phyloP scores from a whole-genome alignment of 805 yeast species.

The Candida endomychidarum region DNA sequence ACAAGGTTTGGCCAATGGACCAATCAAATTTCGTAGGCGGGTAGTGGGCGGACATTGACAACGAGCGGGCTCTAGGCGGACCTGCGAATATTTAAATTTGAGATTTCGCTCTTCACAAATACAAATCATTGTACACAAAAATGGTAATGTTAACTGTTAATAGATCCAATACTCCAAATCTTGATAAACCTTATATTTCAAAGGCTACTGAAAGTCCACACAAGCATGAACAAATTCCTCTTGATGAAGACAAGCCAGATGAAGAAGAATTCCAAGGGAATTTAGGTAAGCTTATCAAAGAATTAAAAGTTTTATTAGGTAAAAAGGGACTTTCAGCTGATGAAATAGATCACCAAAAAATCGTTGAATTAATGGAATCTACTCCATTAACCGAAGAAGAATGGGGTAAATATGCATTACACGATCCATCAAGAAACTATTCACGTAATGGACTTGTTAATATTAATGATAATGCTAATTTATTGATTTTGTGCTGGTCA shows the following conservation, averaged over 20 bases:
- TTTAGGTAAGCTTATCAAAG: conserved; percentile 26
- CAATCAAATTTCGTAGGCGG: conserved; percentile 3
- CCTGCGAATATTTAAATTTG: background rate
- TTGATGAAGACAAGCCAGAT: background rate
- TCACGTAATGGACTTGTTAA: conserved; percentile 72
- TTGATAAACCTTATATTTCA: background rate
- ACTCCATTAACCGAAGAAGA: conserved; percentile 51
- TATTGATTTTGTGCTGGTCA: conserved; percentile 67
- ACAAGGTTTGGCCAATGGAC: background rate
- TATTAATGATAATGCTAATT: conserved; percentile 68
- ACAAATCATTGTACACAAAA: conserved; percentile 2
- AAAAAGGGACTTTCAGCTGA: conserved; percentile 36
- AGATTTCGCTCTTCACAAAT: conserved; percentile 4
- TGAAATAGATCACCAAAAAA: conserved; percentile 53
- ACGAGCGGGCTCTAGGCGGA: conserved; percentile 5
- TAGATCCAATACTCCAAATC: conserved; percentile 5
- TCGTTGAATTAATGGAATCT: conserved; percentile 45
- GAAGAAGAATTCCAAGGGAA: conserved; percentile 18
- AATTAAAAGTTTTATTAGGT: conserved; percentile 13
- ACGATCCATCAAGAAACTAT: conserved; percentile 51
- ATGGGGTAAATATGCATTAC: conserved; percentile 59
- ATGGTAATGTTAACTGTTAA: conserved; percentile 1
- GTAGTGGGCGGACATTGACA: conserved; percentile 3
- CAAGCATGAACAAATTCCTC: background rate
- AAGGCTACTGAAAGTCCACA: background rate